Evolutionary conservation across 1,139 yeast genomes (phyloP).

Genomic region (Hemisphaericaspora xylanilytica): DNA sequence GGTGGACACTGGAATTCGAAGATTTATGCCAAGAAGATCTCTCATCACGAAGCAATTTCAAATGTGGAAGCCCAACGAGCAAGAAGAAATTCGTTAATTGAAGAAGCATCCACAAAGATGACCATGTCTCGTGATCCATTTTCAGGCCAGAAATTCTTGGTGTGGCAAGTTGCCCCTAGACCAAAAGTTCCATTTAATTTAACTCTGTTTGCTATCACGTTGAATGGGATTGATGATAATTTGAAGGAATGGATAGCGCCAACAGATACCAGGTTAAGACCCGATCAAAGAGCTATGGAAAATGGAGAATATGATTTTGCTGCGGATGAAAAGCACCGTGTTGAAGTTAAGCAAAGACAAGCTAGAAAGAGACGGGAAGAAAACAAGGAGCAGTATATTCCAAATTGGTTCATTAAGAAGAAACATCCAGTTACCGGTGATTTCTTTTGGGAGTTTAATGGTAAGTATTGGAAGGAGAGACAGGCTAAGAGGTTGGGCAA

Average conservation of each 20-base stretch:
- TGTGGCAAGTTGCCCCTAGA: constrained; percentile 88
- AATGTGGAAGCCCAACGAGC: constrained; percentile 13
- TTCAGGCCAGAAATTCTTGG: constrained; percentile 61
- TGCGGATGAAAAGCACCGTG: constrained; percentile 77
- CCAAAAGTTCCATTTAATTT: constrained; percentile 87
- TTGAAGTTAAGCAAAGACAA: constrained; percentile 90
- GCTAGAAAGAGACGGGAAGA: constrained; percentile 68
- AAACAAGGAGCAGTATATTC: constrained; percentile 52
- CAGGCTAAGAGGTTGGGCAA: constrained; percentile 48
- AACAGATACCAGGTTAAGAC: constrained; percentile 90
- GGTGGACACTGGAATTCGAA: constrained; percentile 96
- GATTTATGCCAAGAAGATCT: constrained; percentile 69
- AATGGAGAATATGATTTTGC: constrained; percentile 92
- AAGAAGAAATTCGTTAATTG: constrained; percentile 31
- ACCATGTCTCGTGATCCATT: constrained; percentile 30
- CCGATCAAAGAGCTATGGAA: constrained; percentile 98
- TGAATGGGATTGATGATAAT: constrained; percentile 64
- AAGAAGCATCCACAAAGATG: constrained; percentile 15
- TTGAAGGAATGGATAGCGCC: constrained; percentile 70
- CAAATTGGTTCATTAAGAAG: constrained; percentile 71
- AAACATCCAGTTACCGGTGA: constrained; percentile 81
- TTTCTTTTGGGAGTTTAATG: constrained; percentile 70
- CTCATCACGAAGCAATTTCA: constrained; percentile 6
- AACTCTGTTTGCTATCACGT: constrained; percentile 84
- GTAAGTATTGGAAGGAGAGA: constrained; percentile 75